Conservation (phyloP, 495 filamentous ascomycete species). For the Terfezia claveryi region DNA sequence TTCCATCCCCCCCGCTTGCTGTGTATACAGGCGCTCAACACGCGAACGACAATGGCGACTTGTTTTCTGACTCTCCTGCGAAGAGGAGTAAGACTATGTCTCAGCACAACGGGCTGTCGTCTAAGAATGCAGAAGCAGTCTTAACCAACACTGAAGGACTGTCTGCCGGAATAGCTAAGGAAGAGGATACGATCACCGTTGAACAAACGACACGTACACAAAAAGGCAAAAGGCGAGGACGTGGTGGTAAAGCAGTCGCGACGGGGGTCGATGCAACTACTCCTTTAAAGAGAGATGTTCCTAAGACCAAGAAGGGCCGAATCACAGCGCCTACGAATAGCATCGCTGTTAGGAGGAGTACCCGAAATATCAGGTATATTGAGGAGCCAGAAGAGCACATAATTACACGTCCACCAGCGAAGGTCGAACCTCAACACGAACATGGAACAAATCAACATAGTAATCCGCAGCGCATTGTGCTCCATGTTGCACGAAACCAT, state of each 20-base stretch:
- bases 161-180: neutral
- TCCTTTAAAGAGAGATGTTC: neutral
- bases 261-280: neutral
- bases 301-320: neutral
- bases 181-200: neutral
- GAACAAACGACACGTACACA: neutral
- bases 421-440: too few relatives aligned
- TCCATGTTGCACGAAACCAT: too few relatives aligned
- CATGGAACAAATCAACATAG: too few relatives aligned
- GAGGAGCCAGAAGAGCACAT: neutral
- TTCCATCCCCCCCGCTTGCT: neutral
- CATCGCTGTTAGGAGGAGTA: neutral
- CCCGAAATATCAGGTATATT: neutral
- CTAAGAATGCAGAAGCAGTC: neutral
- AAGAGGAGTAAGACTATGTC: neutral
- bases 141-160: neutral
- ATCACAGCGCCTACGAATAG: neutral
- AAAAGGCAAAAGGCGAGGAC: neutral
- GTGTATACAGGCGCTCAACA: neutral
- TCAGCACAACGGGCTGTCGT: too few relatives aligned
- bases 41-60: neutral
- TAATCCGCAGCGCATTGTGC: too few relatives aligned
- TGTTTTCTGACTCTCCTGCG: neutral
- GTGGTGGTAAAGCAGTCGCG: neutral
- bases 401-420: neutral